Base-by-base conservation (phyloP, 805 yeast genomes). In the Lipomyces mesembrius region DNA sequence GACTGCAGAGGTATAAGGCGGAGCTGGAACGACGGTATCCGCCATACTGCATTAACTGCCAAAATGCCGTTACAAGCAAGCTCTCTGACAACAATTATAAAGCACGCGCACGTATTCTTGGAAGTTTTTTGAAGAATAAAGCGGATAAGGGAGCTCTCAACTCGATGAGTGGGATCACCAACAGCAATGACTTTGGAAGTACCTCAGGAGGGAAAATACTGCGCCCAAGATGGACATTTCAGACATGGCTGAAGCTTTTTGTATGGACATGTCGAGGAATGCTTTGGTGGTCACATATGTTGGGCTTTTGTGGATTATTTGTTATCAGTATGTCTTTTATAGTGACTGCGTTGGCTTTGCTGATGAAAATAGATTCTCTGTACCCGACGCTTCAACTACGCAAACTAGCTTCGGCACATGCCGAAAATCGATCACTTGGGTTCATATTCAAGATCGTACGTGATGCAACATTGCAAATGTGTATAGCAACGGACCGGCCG, bases 21-120 rank as follows among this genome's bases (percentile, higher is more conserved):
- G 65, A 65, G 29, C 62, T 67, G n/a, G 71, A 67, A 46, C 46
- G 20, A 2, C 57, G 71, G 22, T 67, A 65, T 60, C 71, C 71
- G 3, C 65, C 69, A 22, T 65, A 59, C 35, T 67, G 71, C 62
- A 57, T 34, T 17, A 43, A 46, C 3, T 67, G 71, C 49, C 29
- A 17, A 12, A 35, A 20, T 12, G 39, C 20, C 14, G 69, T 67
- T 11, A 7, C 29, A 3, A 57, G 58, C 5, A 49, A 51, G 27
- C 52, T 67, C 3, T 9, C 46, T 12, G 57, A 43, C 32, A 67
- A 65, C 39, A 67, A 65, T 39, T 67, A 67, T 37, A 32, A 35
- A 17, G 71, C 71, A 14, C 34, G 63, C 20, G 58, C 68, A 14
- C 64, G 43, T 49, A 37, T 67, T 5, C 59, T 67, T 9, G 71